Base-by-base conservation (phyloP, 495 filamentous ascomycete species). In the Lasiosphaeriaceae sp. region DNA sequence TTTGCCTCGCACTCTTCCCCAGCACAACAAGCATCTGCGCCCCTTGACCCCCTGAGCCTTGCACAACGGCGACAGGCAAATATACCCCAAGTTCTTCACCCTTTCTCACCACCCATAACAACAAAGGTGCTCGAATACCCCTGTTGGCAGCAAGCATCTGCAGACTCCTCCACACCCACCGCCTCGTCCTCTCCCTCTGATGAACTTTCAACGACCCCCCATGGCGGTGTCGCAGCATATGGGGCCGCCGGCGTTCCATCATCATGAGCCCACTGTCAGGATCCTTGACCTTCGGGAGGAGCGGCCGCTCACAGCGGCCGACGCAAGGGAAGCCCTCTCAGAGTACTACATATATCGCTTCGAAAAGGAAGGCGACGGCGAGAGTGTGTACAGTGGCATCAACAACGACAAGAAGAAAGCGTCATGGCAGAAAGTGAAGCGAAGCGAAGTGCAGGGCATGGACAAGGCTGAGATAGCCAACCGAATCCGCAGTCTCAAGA, bases 271-370 rank as follows among this genome's bases (percentile, higher is more conserved):
- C 1, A 9, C 51, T 5, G 57, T 60, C 50, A 49, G 31, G 48
- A 56, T 60, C 43, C 52, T 52, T 17, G 60, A 66, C 47, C 43
- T 66, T 19, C 47, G 55, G 6, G 44, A 53, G 22, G 51, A 63
- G 29, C 53, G 48, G 35, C 39, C 39, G 9, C 54, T 60, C 9
- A 54, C 47, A 7, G 46, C 46, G 3, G 52, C 56, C 17, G 64
- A 73, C 22, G 68, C 66, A 41, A 65, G 41, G 35, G 65, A 69
- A 16, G 65, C 59, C 0, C 60, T 68, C 34, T 64, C 72, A 1
- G 63, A 70, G 4, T 73, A 68, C 50, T 39, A 23, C 21, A 60
- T 68, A 3, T 61, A 67, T 50, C 68, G 70, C 2, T 67, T 73
- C 26, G 66, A 71, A 47, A 67, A 60, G 56, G 23, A 29, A 2